phyloP scores from a whole-genome alignment of 768 basidiomycete species.

The Trametes gibbosa region DNA sequence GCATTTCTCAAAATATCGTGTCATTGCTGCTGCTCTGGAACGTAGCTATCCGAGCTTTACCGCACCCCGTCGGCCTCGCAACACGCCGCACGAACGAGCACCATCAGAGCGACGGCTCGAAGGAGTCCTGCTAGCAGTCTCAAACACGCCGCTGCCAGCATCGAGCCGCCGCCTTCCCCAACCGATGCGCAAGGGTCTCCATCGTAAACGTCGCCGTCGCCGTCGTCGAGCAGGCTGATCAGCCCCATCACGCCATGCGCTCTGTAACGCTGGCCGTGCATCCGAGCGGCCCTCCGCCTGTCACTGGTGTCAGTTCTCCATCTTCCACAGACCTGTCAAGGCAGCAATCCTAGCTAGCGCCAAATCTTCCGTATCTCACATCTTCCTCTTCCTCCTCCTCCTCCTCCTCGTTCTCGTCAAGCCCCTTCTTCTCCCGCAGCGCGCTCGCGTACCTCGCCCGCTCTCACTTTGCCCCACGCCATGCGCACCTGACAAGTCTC shows the following conservation, averaged over 20 bases:
- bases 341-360: too few relatives aligned
- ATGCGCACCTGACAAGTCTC: constrained; percentile 4
- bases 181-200: neutral
- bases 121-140: neutral
- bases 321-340: too few relatives aligned
- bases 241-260: neutral
- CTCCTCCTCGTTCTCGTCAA: too few relatives aligned
- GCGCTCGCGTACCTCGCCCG: constrained; percentile 2
- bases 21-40: too few relatives aligned
- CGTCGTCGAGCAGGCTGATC: neutral
- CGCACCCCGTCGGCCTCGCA: too few relatives aligned
- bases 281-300: neutral
- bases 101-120: neutral
- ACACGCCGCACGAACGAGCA: neutral
- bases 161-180: neutral
- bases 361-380: too few relatives aligned
- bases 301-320: neutral
- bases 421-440: too few relatives aligned
- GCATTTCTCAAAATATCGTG: neutral
- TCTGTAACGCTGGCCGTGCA: neutral
- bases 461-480: neutral
- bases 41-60: too few relatives aligned
- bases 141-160: neutral
- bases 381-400: neutral
- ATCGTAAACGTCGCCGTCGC: neutral